phyloP scores from a whole-genome alignment of 75 land plant genomes.

The Isoetes taiwanensis region DNA sequence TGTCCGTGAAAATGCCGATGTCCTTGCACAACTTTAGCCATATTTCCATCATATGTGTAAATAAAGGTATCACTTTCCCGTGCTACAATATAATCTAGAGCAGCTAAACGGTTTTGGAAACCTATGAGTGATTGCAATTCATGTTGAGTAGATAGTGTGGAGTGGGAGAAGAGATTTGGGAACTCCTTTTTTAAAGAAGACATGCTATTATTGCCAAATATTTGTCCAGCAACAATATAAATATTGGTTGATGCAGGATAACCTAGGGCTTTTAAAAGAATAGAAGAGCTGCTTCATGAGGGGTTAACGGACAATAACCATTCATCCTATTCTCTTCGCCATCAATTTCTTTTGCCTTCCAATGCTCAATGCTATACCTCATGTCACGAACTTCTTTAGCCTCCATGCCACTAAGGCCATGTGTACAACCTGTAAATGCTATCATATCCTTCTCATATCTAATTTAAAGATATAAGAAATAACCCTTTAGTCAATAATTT shows the following conservation, averaged over 20 bases:
- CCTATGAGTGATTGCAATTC: not conserved
- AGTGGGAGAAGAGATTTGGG: constrained; percentile 3
- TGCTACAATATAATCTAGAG: not conserved
- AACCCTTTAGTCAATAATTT: constrained; percentile 40
- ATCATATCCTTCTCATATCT: constrained; percentile 6
- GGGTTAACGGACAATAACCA: not conserved
- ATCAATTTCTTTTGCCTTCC: constrained; percentile 4
- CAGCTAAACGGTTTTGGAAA: constrained; percentile 3
- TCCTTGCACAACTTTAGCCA: constrained; percentile 6
- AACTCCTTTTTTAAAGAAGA: not conserved
- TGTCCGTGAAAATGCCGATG: not conserved
- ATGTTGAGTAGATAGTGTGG: not conserved
- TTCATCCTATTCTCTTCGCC: not conserved
- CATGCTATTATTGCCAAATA: constrained; percentile 1
- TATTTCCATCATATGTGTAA: constrained; percentile 5
- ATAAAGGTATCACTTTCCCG: constrained; percentile 1
- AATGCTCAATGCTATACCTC: constrained; percentile 4
- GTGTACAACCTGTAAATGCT: not conserved
- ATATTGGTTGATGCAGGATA: constrained; percentile 3
- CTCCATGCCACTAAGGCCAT: not conserved
- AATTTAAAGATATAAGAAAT: constrained; percentile 60
- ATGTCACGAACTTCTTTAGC: not conserved
- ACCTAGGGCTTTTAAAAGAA: constrained; percentile 11
- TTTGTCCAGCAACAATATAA: not conserved
- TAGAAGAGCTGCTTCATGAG: constrained; percentile 5